These are phyloP conservation scores for Taxawa tesnikishii DNA, from an alignment of 2,329 filamentous ascomycete species.

Conservation along the genomic window DNA sequence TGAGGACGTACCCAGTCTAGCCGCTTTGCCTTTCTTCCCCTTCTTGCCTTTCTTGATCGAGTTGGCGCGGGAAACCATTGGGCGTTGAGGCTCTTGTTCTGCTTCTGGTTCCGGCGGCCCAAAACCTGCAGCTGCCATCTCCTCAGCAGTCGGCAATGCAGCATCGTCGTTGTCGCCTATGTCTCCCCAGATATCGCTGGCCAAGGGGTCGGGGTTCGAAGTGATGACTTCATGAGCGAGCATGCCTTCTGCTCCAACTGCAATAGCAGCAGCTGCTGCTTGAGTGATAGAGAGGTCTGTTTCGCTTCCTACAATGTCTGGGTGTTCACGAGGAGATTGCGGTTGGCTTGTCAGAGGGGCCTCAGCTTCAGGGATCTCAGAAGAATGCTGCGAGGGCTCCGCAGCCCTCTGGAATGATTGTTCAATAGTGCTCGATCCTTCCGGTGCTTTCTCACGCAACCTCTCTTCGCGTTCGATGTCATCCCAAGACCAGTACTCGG, in stretches of 20 bases:
- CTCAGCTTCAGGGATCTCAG: too few relatives aligned
- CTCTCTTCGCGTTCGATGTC: slow-evolving; percentile 21
- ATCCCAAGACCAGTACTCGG: slow-evolving; percentile 25
- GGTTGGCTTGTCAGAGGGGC: too few relatives aligned
- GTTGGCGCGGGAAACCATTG: too few relatives aligned
- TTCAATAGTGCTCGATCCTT: too few relatives aligned
- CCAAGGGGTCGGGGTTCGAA: slow-evolving; percentile 5
- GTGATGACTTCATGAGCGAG: not conserved
- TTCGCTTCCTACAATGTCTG: too few relatives aligned
- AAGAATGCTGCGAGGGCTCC: too few relatives aligned
- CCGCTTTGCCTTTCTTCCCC: slow-evolving; percentile 15
- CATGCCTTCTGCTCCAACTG: not conserved
- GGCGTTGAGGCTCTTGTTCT: too few relatives aligned
- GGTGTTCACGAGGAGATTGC: too few relatives aligned
- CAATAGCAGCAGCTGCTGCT: not conserved
- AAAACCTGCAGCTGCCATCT: not conserved
- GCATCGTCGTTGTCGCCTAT: slow-evolving; percentile 2
- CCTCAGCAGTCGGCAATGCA: not conserved
- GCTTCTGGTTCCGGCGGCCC: not conserved
- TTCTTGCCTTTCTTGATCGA: slow-evolving; percentile 19
- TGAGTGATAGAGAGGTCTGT: not conserved
- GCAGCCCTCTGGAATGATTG: too few relatives aligned
- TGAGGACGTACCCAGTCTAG: slow-evolving; percentile 15
- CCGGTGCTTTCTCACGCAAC: slow-evolving; percentile 10
- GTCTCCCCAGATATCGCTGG: slow-evolving; percentile 6